Percentiles rank a stretch among this genome's conserved stretches.
phyloP scores from a whole-genome alignment of 441 rosid species.

The Gossypium lobatum region DNA sequence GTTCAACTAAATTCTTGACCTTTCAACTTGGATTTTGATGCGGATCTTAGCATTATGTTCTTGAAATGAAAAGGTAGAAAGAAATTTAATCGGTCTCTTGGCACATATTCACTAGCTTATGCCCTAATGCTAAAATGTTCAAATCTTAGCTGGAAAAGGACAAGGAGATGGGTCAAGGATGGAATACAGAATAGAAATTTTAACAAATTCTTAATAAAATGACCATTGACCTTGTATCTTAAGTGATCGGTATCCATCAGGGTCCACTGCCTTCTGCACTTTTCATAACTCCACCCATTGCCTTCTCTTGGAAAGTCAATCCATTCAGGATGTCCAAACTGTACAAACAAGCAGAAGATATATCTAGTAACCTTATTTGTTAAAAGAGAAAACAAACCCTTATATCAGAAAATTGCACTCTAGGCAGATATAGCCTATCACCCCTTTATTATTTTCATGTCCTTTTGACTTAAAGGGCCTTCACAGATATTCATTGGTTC shows the following conservation, averaged over 20 bases:
- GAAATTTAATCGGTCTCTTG: background rate
- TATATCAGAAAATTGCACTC: background rate
- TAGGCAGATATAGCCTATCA: background rate
- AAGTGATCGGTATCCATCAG: constrained; percentile 56
- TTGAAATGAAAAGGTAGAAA: background rate
- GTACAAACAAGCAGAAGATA: constrained; percentile 22
- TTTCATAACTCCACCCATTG: constrained; percentile 81
- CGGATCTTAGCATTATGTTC: background rate
- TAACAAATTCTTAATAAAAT: constrained; percentile 6
- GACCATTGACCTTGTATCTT: constrained; percentile 60
- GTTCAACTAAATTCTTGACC: constrained; percentile 4
- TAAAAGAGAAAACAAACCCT: background rate
- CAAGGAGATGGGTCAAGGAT: background rate
- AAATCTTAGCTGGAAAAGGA: background rate
- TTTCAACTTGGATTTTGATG: background rate
- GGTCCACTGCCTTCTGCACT: constrained; percentile 74
- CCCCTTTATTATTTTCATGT: background rate
- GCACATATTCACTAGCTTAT: background rate
- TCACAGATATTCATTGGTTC: background rate
- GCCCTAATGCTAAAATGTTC: background rate
- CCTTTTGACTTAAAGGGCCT: background rate
- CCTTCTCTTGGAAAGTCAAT: constrained; percentile 89
- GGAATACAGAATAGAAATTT: background rate
- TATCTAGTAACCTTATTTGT: background rate
- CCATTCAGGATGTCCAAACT: constrained; percentile 97